Evolutionary conservation across 176 grass and related monocot species (phyloP).

Genomic region (Themeda triandra): DNA sequence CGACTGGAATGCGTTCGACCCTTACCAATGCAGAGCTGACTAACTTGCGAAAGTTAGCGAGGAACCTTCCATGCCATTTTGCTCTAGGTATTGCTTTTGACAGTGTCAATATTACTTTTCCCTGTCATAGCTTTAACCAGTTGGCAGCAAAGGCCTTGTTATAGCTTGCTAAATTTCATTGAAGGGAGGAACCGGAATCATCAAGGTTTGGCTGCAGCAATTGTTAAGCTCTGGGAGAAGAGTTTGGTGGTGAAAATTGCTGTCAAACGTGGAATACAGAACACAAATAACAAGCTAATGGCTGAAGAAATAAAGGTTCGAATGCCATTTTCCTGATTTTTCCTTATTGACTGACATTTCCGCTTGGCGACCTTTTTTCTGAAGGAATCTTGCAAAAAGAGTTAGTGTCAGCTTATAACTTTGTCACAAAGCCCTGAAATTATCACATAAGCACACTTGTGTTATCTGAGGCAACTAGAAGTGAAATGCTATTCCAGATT

Average conservation of each 20-base stretch:
- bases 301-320: conserved; percentile 93
- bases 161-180: conserved; percentile 35
- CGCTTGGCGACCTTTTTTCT: not conserved
- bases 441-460: not conserved
- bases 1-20: conserved; percentile 64
- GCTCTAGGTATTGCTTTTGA: conserved; percentile 70
- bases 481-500: not conserved
- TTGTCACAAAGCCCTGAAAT: not conserved
- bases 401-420: not conserved
- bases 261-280: conserved; percentile 89
- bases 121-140: not conserved
- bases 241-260: conserved; percentile 94
- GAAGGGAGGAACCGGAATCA: conserved; percentile 90
- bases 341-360: not conserved
- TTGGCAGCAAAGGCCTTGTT: conserved; percentile 15
- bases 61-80: conserved; percentile 89
- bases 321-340: not conserved
- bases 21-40: conserved; percentile 84
- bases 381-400: conserved; percentile 13
- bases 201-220: conserved; percentile 83
- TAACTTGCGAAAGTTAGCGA: conserved; percentile 68
- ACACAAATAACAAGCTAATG: conserved; percentile 92
- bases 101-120: not conserved
- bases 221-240: conserved; percentile 94
- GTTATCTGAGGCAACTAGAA: conserved; percentile 4